phyloP scores from a whole-genome alignment of 495 filamentous ascomycete species.

The Jackrogersella multiformis region DNA sequence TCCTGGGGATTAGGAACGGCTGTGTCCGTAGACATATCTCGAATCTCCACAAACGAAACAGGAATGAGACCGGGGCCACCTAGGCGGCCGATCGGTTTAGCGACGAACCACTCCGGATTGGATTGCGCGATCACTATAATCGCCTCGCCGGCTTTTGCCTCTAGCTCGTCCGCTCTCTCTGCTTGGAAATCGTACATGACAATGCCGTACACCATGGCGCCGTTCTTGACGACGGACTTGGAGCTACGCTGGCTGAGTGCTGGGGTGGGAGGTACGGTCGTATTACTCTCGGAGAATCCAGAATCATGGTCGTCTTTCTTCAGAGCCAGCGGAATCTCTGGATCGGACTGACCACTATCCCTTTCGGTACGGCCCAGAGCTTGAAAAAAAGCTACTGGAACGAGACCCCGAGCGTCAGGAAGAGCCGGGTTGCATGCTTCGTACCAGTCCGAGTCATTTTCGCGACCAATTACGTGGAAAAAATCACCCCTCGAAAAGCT shows the following conservation, averaged over 20 bases:
- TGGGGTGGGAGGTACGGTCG: constrained; percentile 64
- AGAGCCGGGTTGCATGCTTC: constrained; percentile 97
- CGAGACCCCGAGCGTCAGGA: constrained; percentile 86
- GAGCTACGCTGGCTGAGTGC: constrained; percentile 60
- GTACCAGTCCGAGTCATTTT: constrained; percentile 96
- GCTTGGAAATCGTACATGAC: constrained; percentile 98
- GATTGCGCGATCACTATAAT: constrained; percentile 99
- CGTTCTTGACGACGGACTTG: constrained; percentile 69
- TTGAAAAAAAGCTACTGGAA: constrained; percentile 94
- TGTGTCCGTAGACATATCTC: constrained; percentile 89
- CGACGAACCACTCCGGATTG: constrained; percentile 99
- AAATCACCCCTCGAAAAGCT: constrained; percentile 95
- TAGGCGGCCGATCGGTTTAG: constrained; percentile 94
- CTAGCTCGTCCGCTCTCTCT: constrained; percentile 92
- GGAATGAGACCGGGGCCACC: constrained; percentile 96
- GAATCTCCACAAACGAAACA: constrained; percentile 95
- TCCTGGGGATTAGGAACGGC: constrained; percentile 84
- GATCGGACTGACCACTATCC: constrained; percentile 82
- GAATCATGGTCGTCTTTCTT: constrained; percentile 53
- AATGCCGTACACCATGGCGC: constrained; percentile 93
- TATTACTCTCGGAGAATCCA: constrained; percentile 54
- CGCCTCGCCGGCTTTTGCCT: constrained; percentile 92
- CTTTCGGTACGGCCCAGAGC: constrained; percentile 88
- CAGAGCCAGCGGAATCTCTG: constrained; percentile 63
- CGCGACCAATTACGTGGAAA: constrained; percentile 96